A percentile compares a stretch with the other conserved stretches of the same genome.
phyloP scores from a whole-genome alignment of 495 filamentous ascomycete genomes.

The Neurospora tetraspora region DNA sequence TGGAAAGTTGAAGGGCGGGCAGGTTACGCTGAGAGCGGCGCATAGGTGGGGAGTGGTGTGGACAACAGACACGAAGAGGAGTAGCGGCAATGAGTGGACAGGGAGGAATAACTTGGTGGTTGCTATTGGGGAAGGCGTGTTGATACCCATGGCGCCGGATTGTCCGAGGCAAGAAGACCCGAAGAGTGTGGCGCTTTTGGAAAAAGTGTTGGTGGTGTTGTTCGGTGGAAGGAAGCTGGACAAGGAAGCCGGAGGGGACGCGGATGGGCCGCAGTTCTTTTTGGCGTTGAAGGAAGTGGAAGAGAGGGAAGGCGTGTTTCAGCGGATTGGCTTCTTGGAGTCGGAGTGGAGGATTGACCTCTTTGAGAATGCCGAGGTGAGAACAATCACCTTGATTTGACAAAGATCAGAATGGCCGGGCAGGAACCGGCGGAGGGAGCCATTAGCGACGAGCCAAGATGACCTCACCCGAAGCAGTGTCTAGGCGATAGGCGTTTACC shows the following conservation, averaged over 20 bases:
- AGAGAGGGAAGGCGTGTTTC: neutral
- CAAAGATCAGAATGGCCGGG: too few species aligned
- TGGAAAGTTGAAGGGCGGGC: neutral
- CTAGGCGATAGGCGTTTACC: neutral
- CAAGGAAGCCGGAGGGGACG: neutral
- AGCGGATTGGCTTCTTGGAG: constrained; percentile 8
- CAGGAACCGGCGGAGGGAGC: too few species aligned
- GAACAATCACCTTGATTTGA: neutral
- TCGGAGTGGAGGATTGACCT: neutral
- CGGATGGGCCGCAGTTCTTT: constrained; percentile 2
- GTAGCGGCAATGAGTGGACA: neutral
- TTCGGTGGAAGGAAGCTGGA: constrained; percentile 4
- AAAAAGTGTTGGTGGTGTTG: constrained; percentile 3
- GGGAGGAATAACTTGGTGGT: neutral
- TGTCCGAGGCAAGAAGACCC: constrained; percentile 5
- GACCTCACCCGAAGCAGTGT: neutral
- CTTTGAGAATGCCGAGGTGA: neutral
- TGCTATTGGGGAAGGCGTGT: neutral
- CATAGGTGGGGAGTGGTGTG: constrained; percentile 2
- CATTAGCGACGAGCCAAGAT: too few species aligned
- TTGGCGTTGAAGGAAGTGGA: constrained; percentile 4
- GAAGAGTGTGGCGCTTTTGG: neutral
- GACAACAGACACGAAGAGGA: neutral
- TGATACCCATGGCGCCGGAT: constrained; percentile 3
- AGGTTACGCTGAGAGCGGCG: constrained; percentile 1